Evolutionary conservation across 2,329 filamentous ascomycete genomes (phyloP).

Genomic region (Aspergillus flavus): DNA sequence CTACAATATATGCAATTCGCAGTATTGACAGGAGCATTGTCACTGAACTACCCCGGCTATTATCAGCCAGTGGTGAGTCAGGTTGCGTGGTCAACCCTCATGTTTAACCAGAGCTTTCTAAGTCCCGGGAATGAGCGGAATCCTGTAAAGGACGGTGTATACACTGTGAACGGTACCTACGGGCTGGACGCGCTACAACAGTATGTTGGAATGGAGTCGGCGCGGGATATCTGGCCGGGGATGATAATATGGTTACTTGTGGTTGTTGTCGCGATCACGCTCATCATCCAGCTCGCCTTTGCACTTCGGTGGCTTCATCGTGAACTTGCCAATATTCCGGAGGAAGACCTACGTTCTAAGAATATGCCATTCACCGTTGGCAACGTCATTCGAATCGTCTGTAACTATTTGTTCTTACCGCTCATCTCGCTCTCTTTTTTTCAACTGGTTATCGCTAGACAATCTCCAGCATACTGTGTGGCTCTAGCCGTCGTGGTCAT

Average conservation of each 20-base stretch:
- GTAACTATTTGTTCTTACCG: constrained; percentile 90
- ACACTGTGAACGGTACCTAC: constrained; percentile 74
- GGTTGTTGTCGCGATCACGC: constrained; percentile 68
- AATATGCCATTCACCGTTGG: constrained; percentile 85
- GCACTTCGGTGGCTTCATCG: constrained; percentile 74
- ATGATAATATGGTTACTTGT: constrained; percentile 90
- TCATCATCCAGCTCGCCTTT: constrained; percentile 77
- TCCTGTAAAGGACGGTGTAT: constrained; percentile 81
- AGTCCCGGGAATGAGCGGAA: constrained; percentile 66
- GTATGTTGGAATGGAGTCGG: constrained; percentile 75
- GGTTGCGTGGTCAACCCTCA: constrained; percentile 81
- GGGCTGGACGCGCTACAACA: constrained; percentile 80
- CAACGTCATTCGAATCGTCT: constrained; percentile 79
- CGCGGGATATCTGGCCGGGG: constrained; percentile 85
- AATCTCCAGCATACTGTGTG: constrained; percentile 71
- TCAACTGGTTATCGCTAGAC: constrained; percentile 75
- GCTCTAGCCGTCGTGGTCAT: constrained; percentile 76
- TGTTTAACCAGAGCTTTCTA: constrained; percentile 92
- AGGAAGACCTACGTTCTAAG: constrained; percentile 87
- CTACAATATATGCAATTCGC: constrained; percentile 96
- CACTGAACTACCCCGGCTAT: constrained; percentile 87
- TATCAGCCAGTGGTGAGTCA: constrained; percentile 91
- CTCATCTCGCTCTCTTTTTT: constrained; percentile 86
- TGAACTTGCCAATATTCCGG: constrained; percentile 68
- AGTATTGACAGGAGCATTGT: constrained; percentile 82